A percentile compares a stretch with the other conserved stretches of the same genome.
These are phyloP conservation scores for Pouteria campechiana DNA, from an alignment of 179 eudicot species.

Conservation along the genomic window DNA sequence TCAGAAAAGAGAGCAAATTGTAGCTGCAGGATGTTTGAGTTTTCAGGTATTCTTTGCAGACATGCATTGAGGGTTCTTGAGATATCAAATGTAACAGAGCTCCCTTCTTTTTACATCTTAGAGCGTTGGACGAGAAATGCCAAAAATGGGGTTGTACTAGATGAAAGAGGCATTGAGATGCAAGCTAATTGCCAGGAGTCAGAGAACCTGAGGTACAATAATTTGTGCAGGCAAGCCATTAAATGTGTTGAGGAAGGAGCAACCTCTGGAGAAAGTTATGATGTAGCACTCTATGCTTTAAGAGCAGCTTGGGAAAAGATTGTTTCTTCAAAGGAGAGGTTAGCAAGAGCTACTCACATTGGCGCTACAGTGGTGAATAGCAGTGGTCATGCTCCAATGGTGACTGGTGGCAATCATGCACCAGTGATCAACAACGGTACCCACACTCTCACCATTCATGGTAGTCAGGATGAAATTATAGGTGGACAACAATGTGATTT, in stretches of 20 bases:
- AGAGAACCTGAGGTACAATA: not conserved
- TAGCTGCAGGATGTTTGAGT: slow-evolving; percentile 52
- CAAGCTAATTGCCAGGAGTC: slow-evolving; percentile 7
- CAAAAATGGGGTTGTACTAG: slow-evolving; percentile 32
- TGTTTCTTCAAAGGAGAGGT: no score
- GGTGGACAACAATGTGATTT: no score
- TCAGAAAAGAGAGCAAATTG: slow-evolving; percentile 38
- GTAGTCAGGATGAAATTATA: no score
- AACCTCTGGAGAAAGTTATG: not conserved
- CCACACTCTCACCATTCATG: no score
- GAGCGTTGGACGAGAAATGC: slow-evolving; percentile 45
- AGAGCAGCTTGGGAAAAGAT: no score
- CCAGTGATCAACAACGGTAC: no score
- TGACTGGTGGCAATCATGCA: no score
- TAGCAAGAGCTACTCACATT: no score
- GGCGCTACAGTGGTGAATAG: no score
- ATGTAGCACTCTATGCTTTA: slow-evolving; percentile 11
- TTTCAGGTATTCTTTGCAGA: slow-evolving; percentile 45
- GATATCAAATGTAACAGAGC: slow-evolving; percentile 39
- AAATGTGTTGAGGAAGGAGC: slow-evolving; percentile 15
- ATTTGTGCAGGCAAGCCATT: slow-evolving; percentile 6
- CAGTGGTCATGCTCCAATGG: no score
- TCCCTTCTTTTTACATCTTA: slow-evolving; percentile 39
- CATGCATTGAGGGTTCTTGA: slow-evolving; percentile 39
- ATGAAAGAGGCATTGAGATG: slow-evolving; percentile 2